Evolutionary conservation across 805 yeast species (phyloP).

Genomic region (Saturnispora bothae): DNA sequence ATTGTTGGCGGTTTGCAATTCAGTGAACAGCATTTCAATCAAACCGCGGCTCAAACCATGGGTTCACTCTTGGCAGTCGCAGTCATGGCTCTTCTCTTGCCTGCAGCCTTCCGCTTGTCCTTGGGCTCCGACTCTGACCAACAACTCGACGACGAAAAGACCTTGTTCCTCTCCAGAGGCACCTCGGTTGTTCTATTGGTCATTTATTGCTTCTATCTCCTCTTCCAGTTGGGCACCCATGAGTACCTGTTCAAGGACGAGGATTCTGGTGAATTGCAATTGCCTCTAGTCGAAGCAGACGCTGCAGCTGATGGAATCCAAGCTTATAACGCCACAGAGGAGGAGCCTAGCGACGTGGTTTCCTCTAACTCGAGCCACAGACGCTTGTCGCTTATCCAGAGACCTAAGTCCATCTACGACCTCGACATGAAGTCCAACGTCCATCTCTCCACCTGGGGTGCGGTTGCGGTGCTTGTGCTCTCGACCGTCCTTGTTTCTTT

Average conservation of each 20-base stretch:
- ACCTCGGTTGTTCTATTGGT: conserved; percentile 69
- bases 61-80: conserved; percentile 86
- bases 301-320: not conserved
- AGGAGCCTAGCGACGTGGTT: not conserved
- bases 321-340: not conserved
- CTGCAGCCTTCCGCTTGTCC: conserved; percentile 91
- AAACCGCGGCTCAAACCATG: conserved; percentile 98
- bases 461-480: conserved; percentile 45
- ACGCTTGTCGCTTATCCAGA: conserved; percentile 20
- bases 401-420: conserved; percentile 24
- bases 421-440: conserved; percentile 19
- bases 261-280: conserved; percentile 10
- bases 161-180: conserved; percentile 73
- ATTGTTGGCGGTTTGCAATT: conserved; percentile 85
- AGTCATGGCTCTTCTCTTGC: conserved; percentile 78
- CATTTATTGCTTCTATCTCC: conserved; percentile 67
- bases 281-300: conserved; percentile 16
- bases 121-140: conserved; percentile 33
- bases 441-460: conserved; percentile 41
- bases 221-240: conserved; percentile 88
- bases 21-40: conserved; percentile 80
- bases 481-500: conserved; percentile 75
- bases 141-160: conserved; percentile 25
- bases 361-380: conserved; percentile 6
- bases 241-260: conserved; percentile 53